Base-by-base conservation (phyloP, 23 red algal genomes). In the Gracilaria gracilis region DNA sequence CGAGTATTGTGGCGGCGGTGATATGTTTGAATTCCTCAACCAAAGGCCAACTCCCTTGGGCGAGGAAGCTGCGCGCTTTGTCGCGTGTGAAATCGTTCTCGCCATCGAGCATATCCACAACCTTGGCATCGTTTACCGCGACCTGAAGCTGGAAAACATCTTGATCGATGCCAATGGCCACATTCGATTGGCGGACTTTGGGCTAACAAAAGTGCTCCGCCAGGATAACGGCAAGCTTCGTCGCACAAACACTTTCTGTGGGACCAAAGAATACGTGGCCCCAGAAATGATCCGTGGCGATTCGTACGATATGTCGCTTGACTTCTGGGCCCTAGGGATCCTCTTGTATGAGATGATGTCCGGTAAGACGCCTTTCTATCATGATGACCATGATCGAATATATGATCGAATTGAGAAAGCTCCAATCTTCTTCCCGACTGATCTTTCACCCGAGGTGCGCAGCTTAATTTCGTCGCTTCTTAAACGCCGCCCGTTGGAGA, bases 61-160 rank as follows among this genome's bases (percentile, higher is more conserved):
- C 0, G 96, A 98, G 74, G 17, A 84, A 2, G 44, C 59, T 15
- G 90, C 81, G n/a, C 74, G 91, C 21, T 66, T 91, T 42, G 79
- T 95, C 39, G 88, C 89, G 1, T 93, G 89, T 21, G 89, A 98
- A 64, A 77, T 98, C 20, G 25, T 98, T 53, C 82, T 98, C 23
- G 96, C 96, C 57, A 83, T 98, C 74, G 89, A 95, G 32, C 93
- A 98, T 90, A 57, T 98, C 57, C 96, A 98, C 64, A 91, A 87
- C 29, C 87, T 95, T 28, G 93, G 93, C 31, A 88, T 95, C 23
- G 92, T 98, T 47, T 98, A 96, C 64, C 95, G 95, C 47, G 95
- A 96, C 50, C 70, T 96, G 48, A 96, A 96, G 50, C 84, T 93
- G 34, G 95, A 96, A 65, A 96, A 96, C 44, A 91, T 96, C 17